A percentile compares a stretch with the other conserved stretches of the same genome.
Evolutionary conservation across 2,329 filamentous ascomycete species (phyloP).

Genomic region (Fusarium sp.): DNA sequence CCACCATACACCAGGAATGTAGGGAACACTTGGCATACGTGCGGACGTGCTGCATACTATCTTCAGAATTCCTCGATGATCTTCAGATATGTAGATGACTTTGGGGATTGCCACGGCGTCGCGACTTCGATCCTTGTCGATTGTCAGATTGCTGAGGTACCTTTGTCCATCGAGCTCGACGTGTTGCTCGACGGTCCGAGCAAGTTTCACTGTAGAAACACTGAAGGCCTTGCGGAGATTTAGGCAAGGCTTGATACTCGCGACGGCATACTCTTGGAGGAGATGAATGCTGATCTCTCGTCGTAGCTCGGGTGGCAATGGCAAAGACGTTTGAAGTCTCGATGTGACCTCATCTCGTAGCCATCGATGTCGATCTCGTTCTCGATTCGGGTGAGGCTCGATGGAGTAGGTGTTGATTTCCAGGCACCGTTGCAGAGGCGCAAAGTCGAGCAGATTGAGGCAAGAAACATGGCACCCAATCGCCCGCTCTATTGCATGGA

Average conservation of each 20-base stretch:
- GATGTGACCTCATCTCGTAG: background rate
- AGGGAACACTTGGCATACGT: background rate
- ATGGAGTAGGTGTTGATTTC: background rate
- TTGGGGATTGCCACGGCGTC: background rate
- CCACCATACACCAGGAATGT: background rate
- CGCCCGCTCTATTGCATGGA: background rate
- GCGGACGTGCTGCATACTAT: background rate
- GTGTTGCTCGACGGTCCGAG: background rate
- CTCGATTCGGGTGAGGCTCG: background rate
- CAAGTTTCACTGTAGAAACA: background rate
- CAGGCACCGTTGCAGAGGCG: background rate
- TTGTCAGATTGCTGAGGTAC: background rate
- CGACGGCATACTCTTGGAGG: background rate
- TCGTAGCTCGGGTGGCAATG: background rate
- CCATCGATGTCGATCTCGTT: background rate
- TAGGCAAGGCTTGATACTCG: too few relatives aligned
- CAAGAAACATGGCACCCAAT: background rate
- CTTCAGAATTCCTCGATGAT: background rate
- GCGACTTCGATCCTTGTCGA: background rate
- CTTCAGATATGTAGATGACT: background rate
- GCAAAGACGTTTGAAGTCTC: background rate
- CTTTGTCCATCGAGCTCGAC: background rate
- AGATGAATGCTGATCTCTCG: background rate
- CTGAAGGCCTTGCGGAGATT: background rate
- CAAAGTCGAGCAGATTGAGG: background rate